Percentiles rank a stretch among this genome's conserved stretches.
These are phyloP conservation scores for Claviceps maximensis DNA, from an alignment of 2,329 filamentous ascomycete genomes.

Conservation along the genomic window DNA sequence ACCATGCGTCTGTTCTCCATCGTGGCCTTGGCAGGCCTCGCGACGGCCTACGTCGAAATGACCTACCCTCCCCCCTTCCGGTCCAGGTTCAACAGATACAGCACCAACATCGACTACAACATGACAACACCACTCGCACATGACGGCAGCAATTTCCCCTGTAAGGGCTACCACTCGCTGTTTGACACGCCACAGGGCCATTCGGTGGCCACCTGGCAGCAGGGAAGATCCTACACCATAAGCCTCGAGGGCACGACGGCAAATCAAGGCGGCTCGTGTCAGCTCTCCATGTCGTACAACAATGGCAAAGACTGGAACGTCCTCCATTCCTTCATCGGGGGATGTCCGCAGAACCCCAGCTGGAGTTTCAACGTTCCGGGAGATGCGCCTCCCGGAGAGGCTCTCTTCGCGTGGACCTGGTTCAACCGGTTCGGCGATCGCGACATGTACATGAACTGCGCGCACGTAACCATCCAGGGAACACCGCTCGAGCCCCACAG, in stretches of 20 bases:
- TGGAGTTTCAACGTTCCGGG: slow-evolving; percentile 56
- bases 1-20: slow-evolving; percentile 15
- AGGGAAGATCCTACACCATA: slow-evolving; percentile 51
- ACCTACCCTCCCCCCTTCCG: slow-evolving; percentile 36
- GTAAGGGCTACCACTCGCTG: slow-evolving; percentile 50
- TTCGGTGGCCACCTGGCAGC: slow-evolving; percentile 45
- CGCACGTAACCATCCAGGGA: slow-evolving; percentile 33
- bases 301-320: slow-evolving; percentile 57
- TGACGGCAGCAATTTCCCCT: slow-evolving; percentile 56
- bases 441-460: slow-evolving; percentile 83
- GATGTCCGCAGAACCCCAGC: slow-evolving; percentile 33
- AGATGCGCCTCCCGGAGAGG: slow-evolving; percentile 45
- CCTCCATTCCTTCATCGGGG: slow-evolving; percentile 39
- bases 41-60: slow-evolving; percentile 45
- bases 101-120: slow-evolving; percentile 49
- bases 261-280: slow-evolving; percentile 64
- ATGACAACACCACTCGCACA: slow-evolving; percentile 54
- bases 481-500: slow-evolving; percentile 7
- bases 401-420: slow-evolving; percentile 65
- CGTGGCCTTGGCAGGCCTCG: slow-evolving; percentile 28
- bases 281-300: slow-evolving; percentile 63
- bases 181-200: slow-evolving; percentile 35
- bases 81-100: slow-evolving; percentile 38
- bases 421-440: slow-evolving; percentile 65
- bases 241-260: slow-evolving; percentile 47